Conservation (phyloP, 208 protist species). For the Porcisia deanei region DNA sequence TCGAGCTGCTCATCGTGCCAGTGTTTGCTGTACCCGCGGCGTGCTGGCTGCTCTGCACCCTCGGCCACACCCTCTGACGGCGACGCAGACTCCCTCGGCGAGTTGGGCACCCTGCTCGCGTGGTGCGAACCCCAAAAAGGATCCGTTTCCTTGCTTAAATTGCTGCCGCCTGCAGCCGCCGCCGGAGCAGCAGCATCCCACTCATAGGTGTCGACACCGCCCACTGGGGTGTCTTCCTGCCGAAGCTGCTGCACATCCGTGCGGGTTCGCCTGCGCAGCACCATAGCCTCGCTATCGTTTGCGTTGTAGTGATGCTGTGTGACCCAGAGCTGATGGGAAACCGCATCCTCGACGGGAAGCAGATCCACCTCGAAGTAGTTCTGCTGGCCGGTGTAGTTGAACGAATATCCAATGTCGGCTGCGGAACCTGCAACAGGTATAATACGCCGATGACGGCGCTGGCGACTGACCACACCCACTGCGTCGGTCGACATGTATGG, state of each 20-base stretch:
- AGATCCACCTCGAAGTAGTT: constrained; percentile 59
- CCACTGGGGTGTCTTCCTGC: background rate
- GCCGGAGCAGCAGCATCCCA: background rate
- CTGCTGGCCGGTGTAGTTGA: constrained; percentile 64
- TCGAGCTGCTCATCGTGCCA: constrained; percentile 32
- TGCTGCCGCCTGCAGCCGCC: background rate
- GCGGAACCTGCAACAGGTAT: constrained; percentile 70
- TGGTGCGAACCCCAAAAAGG: background rate
- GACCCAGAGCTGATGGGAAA: constrained; percentile 46
- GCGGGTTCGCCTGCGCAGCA: constrained; percentile 16
- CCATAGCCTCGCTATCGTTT: constrained; percentile 14
- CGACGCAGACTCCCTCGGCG: background rate
- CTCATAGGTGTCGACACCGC: background rate
- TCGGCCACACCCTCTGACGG: background rate
- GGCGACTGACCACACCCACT: background rate
- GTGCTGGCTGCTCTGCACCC: background rate
- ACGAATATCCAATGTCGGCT: constrained; percentile 55
- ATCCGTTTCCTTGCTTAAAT: background rate
- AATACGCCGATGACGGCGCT: constrained; percentile 31
- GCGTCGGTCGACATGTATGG: background rate
- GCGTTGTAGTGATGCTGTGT: constrained; percentile 34
- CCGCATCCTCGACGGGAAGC: constrained; percentile 24
- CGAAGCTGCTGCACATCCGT: background rate
- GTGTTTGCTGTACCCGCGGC: constrained; percentile 5
- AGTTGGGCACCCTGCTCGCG: background rate